Percentiles rank a stretch among this genome's conserved stretches.
phyloP scores from a whole-genome alignment of 192 early-diverging fungal genomes.

The Paraglomus occultum region DNA sequence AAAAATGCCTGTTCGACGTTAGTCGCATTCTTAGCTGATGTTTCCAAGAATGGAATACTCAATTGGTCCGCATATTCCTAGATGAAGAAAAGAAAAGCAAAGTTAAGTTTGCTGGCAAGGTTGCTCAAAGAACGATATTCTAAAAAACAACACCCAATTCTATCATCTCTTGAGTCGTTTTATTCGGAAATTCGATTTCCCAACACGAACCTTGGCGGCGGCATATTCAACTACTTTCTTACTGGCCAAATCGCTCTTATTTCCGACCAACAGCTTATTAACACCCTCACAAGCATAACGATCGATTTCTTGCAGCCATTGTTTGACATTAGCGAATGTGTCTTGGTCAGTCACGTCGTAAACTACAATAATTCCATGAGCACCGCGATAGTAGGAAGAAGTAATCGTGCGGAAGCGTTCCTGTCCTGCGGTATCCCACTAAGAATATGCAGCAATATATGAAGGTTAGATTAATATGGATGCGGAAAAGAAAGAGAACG shows the following conservation, averaged over 20 bases:
- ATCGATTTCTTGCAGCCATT: conserved; percentile 99
- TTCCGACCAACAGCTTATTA: conserved; percentile 97
- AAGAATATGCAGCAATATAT: conserved; percentile 9
- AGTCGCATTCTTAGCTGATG: conserved; percentile 94
- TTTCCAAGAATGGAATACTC: conserved; percentile 94
- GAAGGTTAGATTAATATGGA: background rate
- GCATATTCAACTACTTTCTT: conserved; percentile 82
- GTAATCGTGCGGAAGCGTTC: conserved; percentile 99
- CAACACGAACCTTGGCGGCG: conserved; percentile 58
- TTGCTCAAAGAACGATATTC: background rate
- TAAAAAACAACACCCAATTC: background rate
- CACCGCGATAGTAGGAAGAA: conserved; percentile 96
- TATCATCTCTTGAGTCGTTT: background rate
- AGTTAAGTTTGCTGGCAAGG: background rate
- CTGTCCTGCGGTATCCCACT: conserved; percentile 99
- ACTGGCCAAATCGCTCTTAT: conserved; percentile 94
- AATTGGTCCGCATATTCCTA: conserved; percentile 92
- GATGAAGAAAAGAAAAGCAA: background rate
- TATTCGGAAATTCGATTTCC: background rate
- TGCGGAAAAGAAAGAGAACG: conserved; percentile 6
- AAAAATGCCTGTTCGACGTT: conserved; percentile 99
- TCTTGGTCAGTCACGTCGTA: conserved; percentile 98
- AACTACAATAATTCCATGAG: conserved; percentile 98
- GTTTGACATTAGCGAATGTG: conserved; percentile 94
- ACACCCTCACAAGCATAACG: conserved; percentile 96